Evolutionary conservation across 202 grass and related monocot genomes (phyloP).

Genomic region (Hordeum pubiflorum): DNA sequence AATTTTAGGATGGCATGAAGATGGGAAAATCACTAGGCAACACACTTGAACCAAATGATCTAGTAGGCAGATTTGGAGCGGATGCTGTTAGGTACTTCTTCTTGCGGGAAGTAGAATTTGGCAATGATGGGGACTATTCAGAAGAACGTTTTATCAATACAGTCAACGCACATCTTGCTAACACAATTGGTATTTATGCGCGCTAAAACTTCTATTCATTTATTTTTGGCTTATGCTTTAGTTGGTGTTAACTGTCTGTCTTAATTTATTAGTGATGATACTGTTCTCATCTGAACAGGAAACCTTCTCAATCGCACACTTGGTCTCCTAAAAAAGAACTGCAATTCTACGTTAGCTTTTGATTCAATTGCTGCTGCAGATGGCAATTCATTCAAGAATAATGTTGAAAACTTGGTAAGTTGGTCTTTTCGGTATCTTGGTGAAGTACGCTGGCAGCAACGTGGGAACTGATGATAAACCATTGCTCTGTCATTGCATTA

Average conservation of each 20-base stretch:
- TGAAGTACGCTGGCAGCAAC: constrained; percentile 12
- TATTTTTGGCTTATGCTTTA: constrained; percentile 17
- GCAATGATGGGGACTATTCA: constrained; percentile 95
- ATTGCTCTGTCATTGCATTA: neutral
- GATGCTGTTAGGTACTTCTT: constrained; percentile 97
- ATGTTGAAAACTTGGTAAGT: constrained; percentile 71
- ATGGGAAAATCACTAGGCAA: constrained; percentile 99
- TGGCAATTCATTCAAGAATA: constrained; percentile 54
- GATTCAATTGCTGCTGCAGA: constrained; percentile 61
- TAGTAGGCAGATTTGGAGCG: constrained; percentile 70
- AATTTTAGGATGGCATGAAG: constrained; percentile 96
- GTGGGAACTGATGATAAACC: constrained; percentile 13
- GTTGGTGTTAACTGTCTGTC: neutral
- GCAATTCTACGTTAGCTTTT: constrained; percentile 62
- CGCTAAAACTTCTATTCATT: neutral
- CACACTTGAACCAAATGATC: constrained; percentile 88
- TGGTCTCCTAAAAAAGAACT: constrained; percentile 92
- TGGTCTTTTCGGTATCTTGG: neutral
- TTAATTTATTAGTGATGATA: constrained; percentile 17
- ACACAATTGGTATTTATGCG: constrained; percentile 68
- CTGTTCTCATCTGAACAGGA: constrained; percentile 38
- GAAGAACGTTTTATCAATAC: constrained; percentile 91
- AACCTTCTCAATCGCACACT: constrained; percentile 96
- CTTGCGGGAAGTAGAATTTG: constrained; percentile 91
- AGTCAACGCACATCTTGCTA: constrained; percentile 93